These are phyloP conservation scores for Lojkania enalia DNA, from an alignment of 2,329 filamentous ascomycete genomes.

Conservation along the genomic window DNA sequence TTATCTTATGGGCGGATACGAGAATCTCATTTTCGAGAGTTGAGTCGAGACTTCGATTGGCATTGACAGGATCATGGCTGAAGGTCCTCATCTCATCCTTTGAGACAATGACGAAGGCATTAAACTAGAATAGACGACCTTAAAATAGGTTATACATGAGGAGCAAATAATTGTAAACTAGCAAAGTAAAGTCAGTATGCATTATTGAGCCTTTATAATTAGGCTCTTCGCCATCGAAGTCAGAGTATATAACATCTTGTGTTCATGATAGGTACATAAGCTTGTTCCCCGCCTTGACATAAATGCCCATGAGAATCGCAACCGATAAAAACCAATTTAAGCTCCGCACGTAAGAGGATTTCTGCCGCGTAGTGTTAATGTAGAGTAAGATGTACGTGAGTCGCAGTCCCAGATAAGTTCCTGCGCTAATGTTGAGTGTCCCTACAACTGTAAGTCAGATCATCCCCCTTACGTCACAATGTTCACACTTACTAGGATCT, in stretches of 20 bases:
- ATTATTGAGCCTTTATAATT: too few species aligned
- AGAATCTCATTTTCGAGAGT: slow-evolving; percentile 16
- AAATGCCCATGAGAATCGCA: slow-evolving; percentile 19
- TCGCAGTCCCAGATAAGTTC: slow-evolving; percentile 20
- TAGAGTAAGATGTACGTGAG: slow-evolving; percentile 28
- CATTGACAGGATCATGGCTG: slow-evolving; percentile 5
- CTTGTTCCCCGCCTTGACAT: slow-evolving; percentile 28
- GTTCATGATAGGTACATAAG: slow-evolving; percentile 3
- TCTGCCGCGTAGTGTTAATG: slow-evolving; percentile 21
- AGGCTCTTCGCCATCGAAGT: neutral
- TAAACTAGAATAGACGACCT: neutral
- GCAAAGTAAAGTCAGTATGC: too few species aligned
- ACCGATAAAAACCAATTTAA: slow-evolving; percentile 18
- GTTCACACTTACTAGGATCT: slow-evolving; percentile 18
- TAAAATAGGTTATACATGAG: neutral
- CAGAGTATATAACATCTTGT: neutral
- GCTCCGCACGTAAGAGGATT: slow-evolving; percentile 21
- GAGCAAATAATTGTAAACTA: too few species aligned
- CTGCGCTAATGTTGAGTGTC: slow-evolving; percentile 24
- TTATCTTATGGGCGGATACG: slow-evolving; percentile 21
- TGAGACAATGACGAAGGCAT: neutral
- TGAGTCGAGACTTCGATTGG: slow-evolving; percentile 9
- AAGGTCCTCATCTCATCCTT: neutral
- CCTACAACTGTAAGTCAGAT: slow-evolving; percentile 11
- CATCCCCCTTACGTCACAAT: neutral